These are phyloP conservation scores for Krasilnikovozyma curviuscula DNA, from an alignment of 768 basidiomycete genomes.

Conservation along the genomic window DNA sequence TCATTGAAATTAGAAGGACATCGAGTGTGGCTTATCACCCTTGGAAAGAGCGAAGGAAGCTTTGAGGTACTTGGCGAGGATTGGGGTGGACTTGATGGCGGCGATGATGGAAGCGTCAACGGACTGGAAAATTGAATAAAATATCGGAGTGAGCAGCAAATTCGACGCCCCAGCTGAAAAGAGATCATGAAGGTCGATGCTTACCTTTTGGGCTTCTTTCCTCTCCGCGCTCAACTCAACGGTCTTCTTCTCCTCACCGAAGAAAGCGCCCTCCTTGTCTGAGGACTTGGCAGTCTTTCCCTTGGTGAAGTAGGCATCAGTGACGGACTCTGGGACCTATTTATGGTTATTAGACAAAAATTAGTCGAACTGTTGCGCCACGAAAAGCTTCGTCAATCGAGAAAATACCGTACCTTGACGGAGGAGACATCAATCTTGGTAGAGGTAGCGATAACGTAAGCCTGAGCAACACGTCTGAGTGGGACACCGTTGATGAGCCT, in stretches of 20 bases:
- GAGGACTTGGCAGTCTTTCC: conserved; percentile 43
- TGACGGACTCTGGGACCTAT: conserved; percentile 80
- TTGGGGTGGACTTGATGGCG: conserved; percentile 74
- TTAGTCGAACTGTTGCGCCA: too few species aligned
- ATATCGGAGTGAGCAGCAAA: neutral
- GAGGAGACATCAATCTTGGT: conserved; percentile 68
- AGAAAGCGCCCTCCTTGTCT: conserved; percentile 94
- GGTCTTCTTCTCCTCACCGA: conserved; percentile 75
- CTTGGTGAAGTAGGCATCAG: conserved; percentile 87
- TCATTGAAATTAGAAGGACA: conserved; percentile 81
- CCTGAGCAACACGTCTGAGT: conserved; percentile 91
- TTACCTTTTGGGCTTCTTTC: conserved; percentile 71
- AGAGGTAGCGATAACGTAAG: conserved; percentile 95
- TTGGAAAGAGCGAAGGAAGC: conserved; percentile 85
- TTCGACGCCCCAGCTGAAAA: neutral
- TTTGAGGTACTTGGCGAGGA: conserved; percentile 80
- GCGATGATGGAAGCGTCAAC: conserved; percentile 41
- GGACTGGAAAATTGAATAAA: conserved; percentile 11
- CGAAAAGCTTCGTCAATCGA: too few species aligned
- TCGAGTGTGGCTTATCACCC: conserved; percentile 88
- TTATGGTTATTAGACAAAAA: too few species aligned
- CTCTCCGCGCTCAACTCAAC: conserved; percentile 58
- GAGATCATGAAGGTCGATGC: too few species aligned
- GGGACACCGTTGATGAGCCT: conserved; percentile 74
- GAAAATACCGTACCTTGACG: conserved; percentile 40